Evolutionary conservation across 2,329 filamentous ascomycete genomes (phyloP), one percentile per base, ranked within the genome.

Genomic region (Thelonectria olida): DNA sequence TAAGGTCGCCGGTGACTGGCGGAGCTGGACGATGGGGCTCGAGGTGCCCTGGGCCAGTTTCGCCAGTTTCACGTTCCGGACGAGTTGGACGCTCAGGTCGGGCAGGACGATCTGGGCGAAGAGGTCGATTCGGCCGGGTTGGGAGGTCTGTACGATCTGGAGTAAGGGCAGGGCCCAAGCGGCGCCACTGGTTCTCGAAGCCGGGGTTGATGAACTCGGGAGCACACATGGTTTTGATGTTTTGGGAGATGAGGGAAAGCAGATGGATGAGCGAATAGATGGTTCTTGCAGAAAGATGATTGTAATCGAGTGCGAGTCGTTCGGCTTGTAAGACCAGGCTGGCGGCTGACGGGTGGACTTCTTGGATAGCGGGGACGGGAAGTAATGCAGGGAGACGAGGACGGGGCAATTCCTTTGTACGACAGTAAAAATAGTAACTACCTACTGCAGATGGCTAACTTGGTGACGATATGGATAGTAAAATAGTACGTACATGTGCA

Each of bases 381-480:
- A 31, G 7, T 31, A 12, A 39, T 5, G 36, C 7, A 39, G 41
- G n/a, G n/a, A n/a, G n/a, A n/a, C n/a, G n/a, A n/a, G n/a, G n/a
- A n/a, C n/a, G n/a, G n/a, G n/a, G n/a, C n/a, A n/a, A n/a, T n/a
- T n/a, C n/a, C n/a, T n/a, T n/a, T n/a, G n/a, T n/a, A n/a, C n/a
- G n/a, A n/a, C n/a, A n/a, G 41, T 45, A 45, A 45, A 45, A 45
- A 45, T 45, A 45, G 41, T n/a, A n/a, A n/a, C n/a, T n/a, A n/a
- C n/a, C n/a, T n/a, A n/a, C n/a, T n/a, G n/a, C n/a, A n/a, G n/a
- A n/a, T n/a, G n/a, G n/a, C n/a, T n/a, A n/a, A n/a, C n/a, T n/a
- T n/a, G n/a, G n/a, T n/a, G n/a, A n/a, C n/a, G n/a, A n/a, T n/a
- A n/a, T n/a, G n/a, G n/a, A n/a, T n/a, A n/a, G n/a, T n/a, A n/a